Base-by-base conservation (phyloP, 148 eudicot genomes). In the Bassia scoparia region DNA sequence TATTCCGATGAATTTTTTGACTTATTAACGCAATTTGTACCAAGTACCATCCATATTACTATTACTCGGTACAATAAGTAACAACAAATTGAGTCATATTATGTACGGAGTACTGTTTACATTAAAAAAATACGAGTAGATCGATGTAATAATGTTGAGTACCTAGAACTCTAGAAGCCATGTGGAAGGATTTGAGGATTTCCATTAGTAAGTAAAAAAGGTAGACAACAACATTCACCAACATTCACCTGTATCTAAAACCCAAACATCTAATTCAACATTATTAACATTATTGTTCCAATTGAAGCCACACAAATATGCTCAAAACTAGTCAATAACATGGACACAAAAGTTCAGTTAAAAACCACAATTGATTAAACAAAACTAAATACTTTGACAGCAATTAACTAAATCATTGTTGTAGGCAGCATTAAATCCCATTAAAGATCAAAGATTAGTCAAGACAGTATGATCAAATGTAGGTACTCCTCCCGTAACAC, bases 161-260 rank as follows among this genome's bases (percentile, higher is more conserved):
- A 73, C 34, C 41, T 66, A 53, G 48, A 33, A 50, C 23, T 70
- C 27, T 63, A 68, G 64, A 68, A 54, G 61, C 79, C 82, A 82
- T 79, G 82, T 82, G 85, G 46, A 65, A 73, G 50, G 27, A 38
- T 7, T 70, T 75, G n/a, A n/a, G n/a, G n/a, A n/a, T n/a, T n/a
- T n/a, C n/a, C 33, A 52, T 55, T 33, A n/a, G 43, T 62, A 54
- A 12, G 67, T 50, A 70, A 24, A 83, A n/a, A 68, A 63, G 27
- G 64, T 76, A 76, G 75, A 77, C 73, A 59, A 68, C 31, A 76
- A 73, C 78, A 24, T 67, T 79, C 65, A 82, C 76, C 66, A 48
- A 48, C 76, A 29, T 31, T 67, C 21, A 37, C 27, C 27, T 23
- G 15, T 44, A 41, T 44, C 60, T 31, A 67, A 44, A 16, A 20